Percentiles rank a stretch among this genome's conserved stretches.
phyloP scores from a whole-genome alignment of 495 filamentous ascomycete species.

The Annulohypoxylon bovei region DNA sequence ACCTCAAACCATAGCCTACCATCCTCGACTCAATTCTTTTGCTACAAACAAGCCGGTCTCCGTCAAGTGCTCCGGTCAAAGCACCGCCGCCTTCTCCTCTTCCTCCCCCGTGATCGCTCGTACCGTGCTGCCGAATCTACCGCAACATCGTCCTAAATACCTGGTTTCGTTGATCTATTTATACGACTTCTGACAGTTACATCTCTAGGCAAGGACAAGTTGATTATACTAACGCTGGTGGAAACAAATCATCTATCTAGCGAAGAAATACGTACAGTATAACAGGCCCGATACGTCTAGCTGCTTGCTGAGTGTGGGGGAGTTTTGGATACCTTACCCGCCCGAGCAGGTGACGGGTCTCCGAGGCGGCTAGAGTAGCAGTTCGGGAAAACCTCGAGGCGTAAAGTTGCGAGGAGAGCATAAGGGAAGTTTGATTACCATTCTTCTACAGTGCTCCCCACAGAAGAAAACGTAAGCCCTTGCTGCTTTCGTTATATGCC shows the following conservation, averaged over 20 bases:
- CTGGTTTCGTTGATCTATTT: conserved; percentile 6
- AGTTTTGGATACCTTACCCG: conserved; percentile 36
- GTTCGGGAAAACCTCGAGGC: conserved; percentile 42
- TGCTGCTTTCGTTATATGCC: conserved; percentile 32
- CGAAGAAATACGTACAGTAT: conserved; percentile 33
- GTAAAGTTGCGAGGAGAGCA: conserved; percentile 36
- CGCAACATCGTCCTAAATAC: conserved; percentile 7
- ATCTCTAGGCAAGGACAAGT: not conserved
- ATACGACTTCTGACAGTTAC: not conserved
- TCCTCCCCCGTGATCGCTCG: conserved; percentile 19
- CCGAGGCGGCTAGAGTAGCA: conserved; percentile 41
- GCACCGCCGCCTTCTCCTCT: conserved; percentile 10
- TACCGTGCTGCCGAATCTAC: conserved; percentile 22
- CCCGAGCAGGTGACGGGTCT: conserved; percentile 40
- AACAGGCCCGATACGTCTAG: conserved; percentile 35
- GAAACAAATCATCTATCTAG: conserved; percentile 4
- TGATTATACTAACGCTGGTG: conserved; percentile 15
- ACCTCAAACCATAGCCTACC: conserved; percentile 35
- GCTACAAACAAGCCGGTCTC: conserved; percentile 36
- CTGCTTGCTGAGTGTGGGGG: conserved; percentile 37
- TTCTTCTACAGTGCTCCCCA: conserved; percentile 33
- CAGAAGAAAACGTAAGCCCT: conserved; percentile 29
- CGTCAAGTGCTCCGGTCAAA: conserved; percentile 20
- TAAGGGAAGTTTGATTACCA: conserved; percentile 21
- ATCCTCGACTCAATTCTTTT: conserved; percentile 24